Evolutionary conservation across 257 asterid genomes (phyloP).

Genomic region (Galeopsis tetrahit): DNA sequence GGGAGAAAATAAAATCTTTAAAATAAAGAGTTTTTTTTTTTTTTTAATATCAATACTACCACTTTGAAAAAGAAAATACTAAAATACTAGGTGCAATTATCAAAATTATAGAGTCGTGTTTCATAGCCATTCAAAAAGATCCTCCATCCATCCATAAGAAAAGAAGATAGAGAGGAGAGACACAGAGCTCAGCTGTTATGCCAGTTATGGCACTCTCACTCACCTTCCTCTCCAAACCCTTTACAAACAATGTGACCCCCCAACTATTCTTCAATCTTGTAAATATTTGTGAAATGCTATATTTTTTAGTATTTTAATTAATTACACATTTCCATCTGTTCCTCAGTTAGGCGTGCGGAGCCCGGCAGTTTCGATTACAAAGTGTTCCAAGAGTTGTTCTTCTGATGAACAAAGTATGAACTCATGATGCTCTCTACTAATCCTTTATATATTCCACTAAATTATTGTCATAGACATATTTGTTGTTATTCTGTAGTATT

Average conservation of each 20-base stretch:
- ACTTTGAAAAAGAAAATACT: no score
- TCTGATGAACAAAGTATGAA: slow-evolving; percentile 54
- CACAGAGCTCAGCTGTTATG: slow-evolving; percentile 26
- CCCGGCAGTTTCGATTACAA: slow-evolving; percentile 36
- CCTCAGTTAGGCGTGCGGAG: slow-evolving; percentile 35
- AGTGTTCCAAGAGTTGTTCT: slow-evolving; percentile 46
- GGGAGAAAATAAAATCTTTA: no score
- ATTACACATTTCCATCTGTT: slow-evolving; percentile 15
- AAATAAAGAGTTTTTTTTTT: no score
- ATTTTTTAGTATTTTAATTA: not conserved
- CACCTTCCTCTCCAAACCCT: slow-evolving; percentile 46
- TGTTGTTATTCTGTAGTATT: no score
- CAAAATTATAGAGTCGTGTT: not conserved
- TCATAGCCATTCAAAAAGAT: slow-evolving; percentile 41
- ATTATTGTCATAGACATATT: not conserved
- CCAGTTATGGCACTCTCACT: slow-evolving; percentile 43
- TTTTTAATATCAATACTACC: no score
- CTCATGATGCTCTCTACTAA: not conserved
- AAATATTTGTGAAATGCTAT: no score
- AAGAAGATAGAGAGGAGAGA: slow-evolving; percentile 16
- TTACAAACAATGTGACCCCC: slow-evolving; percentile 45
- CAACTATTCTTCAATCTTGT: not conserved
- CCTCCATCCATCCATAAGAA: slow-evolving; percentile 36
- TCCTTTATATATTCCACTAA: not conserved
- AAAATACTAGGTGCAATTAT: not conserved